Base-by-base conservation (phyloP, 257 asterid genomes). In the Eucommia ulmoides region DNA sequence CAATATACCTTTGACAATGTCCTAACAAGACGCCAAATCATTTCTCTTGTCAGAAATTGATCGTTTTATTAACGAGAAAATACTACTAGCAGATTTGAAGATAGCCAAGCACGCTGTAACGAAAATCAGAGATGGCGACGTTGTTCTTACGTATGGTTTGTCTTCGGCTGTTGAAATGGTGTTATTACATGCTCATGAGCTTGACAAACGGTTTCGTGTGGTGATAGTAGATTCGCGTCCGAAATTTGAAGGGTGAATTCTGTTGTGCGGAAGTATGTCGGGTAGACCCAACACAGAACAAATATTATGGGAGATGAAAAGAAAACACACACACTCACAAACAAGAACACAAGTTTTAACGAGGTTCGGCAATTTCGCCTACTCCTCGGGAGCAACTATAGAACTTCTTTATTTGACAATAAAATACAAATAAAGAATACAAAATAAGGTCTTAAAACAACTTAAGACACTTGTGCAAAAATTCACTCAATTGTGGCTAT, bases 171-270 rank as follows among this genome's bases (percentile, higher is more conserved):
- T 88, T 58, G 97, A 83, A 65, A 70, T 78, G 93, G 58, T 88
- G 53, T 61, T 81, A 0, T 53, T 73, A 61, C 95, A 79, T 63
- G 97, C 97, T 23, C 88, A 88, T 49, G 95, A 88, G 67, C 80
- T 88, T 33, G 95, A 88, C 51, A 88, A 68, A 65, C 71, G 62
- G 64, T 88, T 88, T 62, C 81, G 83, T 23, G 88, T 83, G 26
- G 77, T 88, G 48, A 65, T 88, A 45, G 95, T 88, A 29, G 97
- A 88, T 68, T 79, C 95, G 33, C 91, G 92, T 50, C 97, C 95
- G 17, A 83, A 81, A 69, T 92, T 81, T 58, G 97, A 88, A 74
- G 95, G 95, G 48, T 78, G 73, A 58, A 68, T 68, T 67, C n/a
- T n/a, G n/a, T n/a, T n/a, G n/a, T n/a, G n/a, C n/a, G n/a, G n/a